Conservation (phyloP, 441 rosid species). For the Erysimum cheiri region DNA sequence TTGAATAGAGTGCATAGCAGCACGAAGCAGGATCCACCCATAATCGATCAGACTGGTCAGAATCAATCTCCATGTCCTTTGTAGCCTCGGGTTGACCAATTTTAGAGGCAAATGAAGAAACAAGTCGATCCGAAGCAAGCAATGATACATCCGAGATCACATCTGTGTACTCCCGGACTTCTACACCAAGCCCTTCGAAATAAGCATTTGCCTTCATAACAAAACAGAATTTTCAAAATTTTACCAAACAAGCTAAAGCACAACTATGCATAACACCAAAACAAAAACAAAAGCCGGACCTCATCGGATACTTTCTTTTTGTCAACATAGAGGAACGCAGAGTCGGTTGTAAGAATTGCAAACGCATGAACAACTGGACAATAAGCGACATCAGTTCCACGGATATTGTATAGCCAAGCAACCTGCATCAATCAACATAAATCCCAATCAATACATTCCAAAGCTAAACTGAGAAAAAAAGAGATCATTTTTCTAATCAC, state of each 20-base stretch:
- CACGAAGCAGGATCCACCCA: constrained; percentile 90
- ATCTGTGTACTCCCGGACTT: constrained; percentile 66
- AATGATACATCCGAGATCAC: constrained; percentile 73
- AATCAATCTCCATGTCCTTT: constrained; percentile 43
- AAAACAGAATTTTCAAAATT: not conserved
- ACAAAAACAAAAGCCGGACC: constrained; percentile 51
- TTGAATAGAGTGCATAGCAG: constrained; percentile 89
- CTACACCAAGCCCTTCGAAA: constrained; percentile 65
- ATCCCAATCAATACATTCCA: constrained; percentile 11
- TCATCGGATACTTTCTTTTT: constrained; percentile 74
- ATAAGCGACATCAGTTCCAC: constrained; percentile 90
- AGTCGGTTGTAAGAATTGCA: constrained; percentile 71
- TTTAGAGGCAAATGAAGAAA: constrained; percentile 41
- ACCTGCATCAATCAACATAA: constrained; percentile 58
- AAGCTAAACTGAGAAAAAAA: not conserved
- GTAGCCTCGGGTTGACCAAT: constrained; percentile 12
- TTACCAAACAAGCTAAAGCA: not conserved
- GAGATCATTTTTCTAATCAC: not conserved
- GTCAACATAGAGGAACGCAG: constrained; percentile 84
- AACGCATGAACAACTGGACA: constrained; percentile 97
- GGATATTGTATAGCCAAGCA: constrained; percentile 97
- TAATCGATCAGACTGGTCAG: constrained; percentile 51
- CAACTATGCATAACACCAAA: not conserved
- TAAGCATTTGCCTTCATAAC: constrained; percentile 58
- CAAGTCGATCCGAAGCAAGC: constrained; percentile 70